A percentile compares a stretch with the other conserved stretches of the same genome.
These are phyloP conservation scores for Botrytis pseudocinerea DNA, from an alignment of 2,329 filamentous ascomycete genomes.

Conservation along the genomic window DNA sequence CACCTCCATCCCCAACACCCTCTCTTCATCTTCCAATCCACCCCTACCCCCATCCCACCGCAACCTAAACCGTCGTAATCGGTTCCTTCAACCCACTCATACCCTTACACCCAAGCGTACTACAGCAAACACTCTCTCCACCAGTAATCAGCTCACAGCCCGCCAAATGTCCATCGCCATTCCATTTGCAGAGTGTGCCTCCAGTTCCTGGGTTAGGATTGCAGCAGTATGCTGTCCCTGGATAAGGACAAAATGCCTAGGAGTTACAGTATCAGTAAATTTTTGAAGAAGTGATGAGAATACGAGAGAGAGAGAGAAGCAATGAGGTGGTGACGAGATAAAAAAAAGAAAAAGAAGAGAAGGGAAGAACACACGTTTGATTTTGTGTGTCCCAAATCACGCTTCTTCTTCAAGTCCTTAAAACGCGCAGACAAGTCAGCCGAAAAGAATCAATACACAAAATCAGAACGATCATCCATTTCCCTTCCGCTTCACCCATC, in stretches of 20 bases:
- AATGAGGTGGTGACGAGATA: neutral
- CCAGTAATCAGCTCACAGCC: neutral
- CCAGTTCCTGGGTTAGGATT: neutral
- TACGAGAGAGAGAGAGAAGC: neutral
- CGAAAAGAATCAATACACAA: neutral
- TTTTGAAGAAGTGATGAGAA: neutral
- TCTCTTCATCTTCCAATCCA: neutral
- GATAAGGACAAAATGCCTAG: conserved; percentile 12
- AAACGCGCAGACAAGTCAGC: neutral
- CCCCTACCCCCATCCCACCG: neutral
- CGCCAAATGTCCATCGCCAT: conserved; percentile 8
- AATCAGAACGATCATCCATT: no score
- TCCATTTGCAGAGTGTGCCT: conserved; percentile 3
- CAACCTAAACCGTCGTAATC: conserved; percentile 11
- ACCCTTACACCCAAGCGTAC: neutral
- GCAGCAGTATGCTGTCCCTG: conserved; percentile 17
- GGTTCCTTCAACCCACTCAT: conserved; percentile 12
- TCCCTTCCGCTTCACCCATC: neutral
- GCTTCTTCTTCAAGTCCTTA: neutral
- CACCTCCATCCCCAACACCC: fast-evolving
- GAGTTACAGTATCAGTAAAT: neutral
- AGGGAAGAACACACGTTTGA: conserved; percentile 2
- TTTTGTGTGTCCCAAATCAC: neutral
- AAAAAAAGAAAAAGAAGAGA: neutral
- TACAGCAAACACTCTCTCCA: conserved; percentile 12